Percentiles rank a stretch among this genome's conserved stretches.
Evolutionary conservation across 2,329 filamentous ascomycete genomes (phyloP).

Genomic region (Fusarium staphyleae): DNA sequence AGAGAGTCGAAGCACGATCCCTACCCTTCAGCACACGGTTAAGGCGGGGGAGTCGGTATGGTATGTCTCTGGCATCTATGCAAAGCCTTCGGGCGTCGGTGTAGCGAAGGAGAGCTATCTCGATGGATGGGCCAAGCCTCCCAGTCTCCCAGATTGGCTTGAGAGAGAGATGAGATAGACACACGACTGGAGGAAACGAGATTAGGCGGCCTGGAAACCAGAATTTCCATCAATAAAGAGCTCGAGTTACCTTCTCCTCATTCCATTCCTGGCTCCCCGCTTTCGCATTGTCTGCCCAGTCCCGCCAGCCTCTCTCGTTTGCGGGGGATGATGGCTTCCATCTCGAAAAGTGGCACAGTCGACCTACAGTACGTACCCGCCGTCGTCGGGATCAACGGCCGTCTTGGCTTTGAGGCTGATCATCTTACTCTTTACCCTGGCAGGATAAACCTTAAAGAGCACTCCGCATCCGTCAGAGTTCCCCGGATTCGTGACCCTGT

Average conservation of each 20-base stretch:
- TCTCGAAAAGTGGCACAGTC: conserved; percentile 23
- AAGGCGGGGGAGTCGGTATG: conserved; percentile 64
- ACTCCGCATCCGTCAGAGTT: conserved; percentile 17
- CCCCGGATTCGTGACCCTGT: conserved; percentile 14
- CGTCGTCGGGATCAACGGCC: conserved; percentile 15
- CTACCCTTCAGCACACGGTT: conserved; percentile 70
- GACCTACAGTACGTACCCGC: conserved; percentile 8
- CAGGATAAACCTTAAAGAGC: conserved; percentile 25
- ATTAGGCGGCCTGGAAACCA: conserved; percentile 16
- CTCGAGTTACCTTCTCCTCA: conserved; percentile 25
- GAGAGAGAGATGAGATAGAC: conserved; percentile 57
- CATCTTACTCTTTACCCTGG: conserved; percentile 21
- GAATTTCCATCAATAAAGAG: conserved; percentile 39
- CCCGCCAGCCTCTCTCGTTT: too few relatives aligned
- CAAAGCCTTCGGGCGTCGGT: conserved; percentile 65
- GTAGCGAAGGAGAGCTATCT: conserved; percentile 62
- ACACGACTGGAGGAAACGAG: conserved; percentile 24
- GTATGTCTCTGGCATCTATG: conserved; percentile 77
- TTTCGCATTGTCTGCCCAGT: conserved; percentile 9
- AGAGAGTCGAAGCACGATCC: conserved; percentile 74
- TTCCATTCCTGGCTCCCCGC: conserved; percentile 18
- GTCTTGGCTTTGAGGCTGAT: conserved; percentile 31
- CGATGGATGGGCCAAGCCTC: conserved; percentile 66
- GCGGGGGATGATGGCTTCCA: conserved; percentile 19
- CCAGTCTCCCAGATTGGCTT: conserved; percentile 67